Base-by-base conservation (phyloP, 495 filamentous ascomycete genomes). In the Talaromyces thailandensis region DNA sequence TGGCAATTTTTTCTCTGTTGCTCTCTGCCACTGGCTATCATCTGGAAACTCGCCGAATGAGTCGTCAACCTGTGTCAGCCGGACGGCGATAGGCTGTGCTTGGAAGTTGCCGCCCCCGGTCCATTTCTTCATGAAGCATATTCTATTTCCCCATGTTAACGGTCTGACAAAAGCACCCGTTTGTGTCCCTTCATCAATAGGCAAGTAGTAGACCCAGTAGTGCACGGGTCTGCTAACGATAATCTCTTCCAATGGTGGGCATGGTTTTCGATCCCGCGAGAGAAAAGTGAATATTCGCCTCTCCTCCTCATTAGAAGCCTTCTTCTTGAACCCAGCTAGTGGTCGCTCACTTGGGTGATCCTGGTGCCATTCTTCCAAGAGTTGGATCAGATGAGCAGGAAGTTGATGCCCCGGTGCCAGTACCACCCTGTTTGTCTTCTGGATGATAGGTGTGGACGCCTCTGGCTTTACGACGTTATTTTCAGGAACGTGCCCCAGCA, bases 341-440 rank as follows among this genome's bases (percentile, higher is more conserved):
- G 57, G 35, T 29, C 5, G 37, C 57, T 23, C 25, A 14, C 9
- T n/a, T 28, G 31, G 31, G 11, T 45, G 57, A 26, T 43, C 40
- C 7, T 18, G n/a, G 24, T 60, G 57, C 57, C 57, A 60, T 24
- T 60, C 57, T 23, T 60, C 57, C 12, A 60, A 8, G 1, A 60
- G 37, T 12, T 60, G 7, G 12, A 60, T 29, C 4, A 60, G 11
- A 35, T 60, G 57, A 3, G 21, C 57, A 16, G 57, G 57, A 4
- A 60, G 57, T 14, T 60, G 21, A n/a, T 24, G n/a, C 1, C 2
- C 35, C 11, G 23, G 26, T 60, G 57, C 57, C 57, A 60, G n/a
- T 3, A 59, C 57, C n/a, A 59, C 57, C 35, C 12, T 52, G 1
- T 4, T 8, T 1, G 9, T 25, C 1, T 4, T 25, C 5, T 23